These are phyloP conservation scores for Camellia japonica DNA, from an alignment of 148 eudicot species.

Conservation along the genomic window DNA sequence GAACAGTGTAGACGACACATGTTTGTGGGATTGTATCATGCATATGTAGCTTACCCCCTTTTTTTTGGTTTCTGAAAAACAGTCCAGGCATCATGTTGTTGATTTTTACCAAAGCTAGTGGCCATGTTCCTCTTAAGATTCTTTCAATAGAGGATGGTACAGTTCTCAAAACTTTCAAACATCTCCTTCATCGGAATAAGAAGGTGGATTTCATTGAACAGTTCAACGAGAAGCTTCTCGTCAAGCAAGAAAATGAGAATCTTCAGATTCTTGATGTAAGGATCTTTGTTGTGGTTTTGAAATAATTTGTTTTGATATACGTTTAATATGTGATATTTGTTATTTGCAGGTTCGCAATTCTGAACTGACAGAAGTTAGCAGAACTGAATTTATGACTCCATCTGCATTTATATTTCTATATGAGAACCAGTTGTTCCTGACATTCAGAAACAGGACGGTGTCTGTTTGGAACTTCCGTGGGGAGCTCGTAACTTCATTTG, in stretches of 20 bases:
- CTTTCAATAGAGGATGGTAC: slow-evolving; percentile 97
- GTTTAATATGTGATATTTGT: slow-evolving; percentile 15
- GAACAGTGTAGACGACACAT: neutral
- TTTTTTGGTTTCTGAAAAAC: slow-evolving; percentile 23
- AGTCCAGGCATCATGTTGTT: slow-evolving; percentile 97
- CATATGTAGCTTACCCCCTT: neutral
- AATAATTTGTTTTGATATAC: neutral
- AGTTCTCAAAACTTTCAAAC: slow-evolving; percentile 88
- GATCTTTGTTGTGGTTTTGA: slow-evolving; percentile 6
- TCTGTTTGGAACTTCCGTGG: slow-evolving; percentile 99
- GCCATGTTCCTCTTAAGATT: slow-evolving; percentile 89
- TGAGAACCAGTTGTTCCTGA: slow-evolving; percentile 89
- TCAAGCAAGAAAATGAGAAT: slow-evolving; percentile 96
- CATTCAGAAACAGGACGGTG: slow-evolving; percentile 84
- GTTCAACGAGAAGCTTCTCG: slow-evolving; percentile 96
- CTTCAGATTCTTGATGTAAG: slow-evolving; percentile 96
- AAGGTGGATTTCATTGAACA: slow-evolving; percentile 98
- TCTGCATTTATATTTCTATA: slow-evolving; percentile 95
- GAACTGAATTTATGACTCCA: slow-evolving; percentile 91
- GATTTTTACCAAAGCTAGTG: slow-evolving; percentile 66
- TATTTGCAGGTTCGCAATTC: slow-evolving; percentile 72
- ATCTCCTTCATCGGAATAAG: slow-evolving; percentile 85
- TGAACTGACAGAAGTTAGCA: slow-evolving; percentile 86
- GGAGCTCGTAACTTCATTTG: slow-evolving; percentile 94
- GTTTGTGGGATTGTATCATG: neutral